These are phyloP conservation scores for Neurospora tetraspora DNA, from an alignment of 495 filamentous ascomycete species.

Conservation along the genomic window DNA sequence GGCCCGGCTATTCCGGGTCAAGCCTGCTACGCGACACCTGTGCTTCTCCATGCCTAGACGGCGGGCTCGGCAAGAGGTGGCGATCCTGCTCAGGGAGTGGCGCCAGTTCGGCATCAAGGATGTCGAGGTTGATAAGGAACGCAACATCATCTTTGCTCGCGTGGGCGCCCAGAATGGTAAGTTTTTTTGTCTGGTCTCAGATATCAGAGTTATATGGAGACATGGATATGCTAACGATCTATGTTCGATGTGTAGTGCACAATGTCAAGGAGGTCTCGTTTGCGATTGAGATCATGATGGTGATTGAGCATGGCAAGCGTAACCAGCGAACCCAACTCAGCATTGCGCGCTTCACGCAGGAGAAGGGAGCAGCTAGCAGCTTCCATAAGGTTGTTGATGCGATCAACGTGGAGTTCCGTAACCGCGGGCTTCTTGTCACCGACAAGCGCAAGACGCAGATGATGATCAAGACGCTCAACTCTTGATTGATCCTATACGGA, in stretches of 20 bases:
- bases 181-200: constrained; percentile 19
- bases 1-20: constrained; percentile 77
- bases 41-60: constrained; percentile 61
- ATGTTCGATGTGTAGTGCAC: constrained; percentile 40
- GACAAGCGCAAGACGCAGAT: constrained; percentile 56
- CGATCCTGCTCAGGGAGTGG: constrained; percentile 67
- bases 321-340: constrained; percentile 49
- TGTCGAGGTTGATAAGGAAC: constrained; percentile 60
- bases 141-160: constrained; percentile 62
- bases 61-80: constrained; percentile 64
- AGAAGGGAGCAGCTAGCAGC: constrained; percentile 73
- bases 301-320: constrained; percentile 59
- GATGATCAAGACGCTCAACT: constrained; percentile 53
- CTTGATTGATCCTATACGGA: constrained; percentile 8
- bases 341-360: constrained; percentile 77
- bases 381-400: constrained; percentile 76
- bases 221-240: constrained; percentile 16
- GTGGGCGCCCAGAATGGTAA: constrained; percentile 71
- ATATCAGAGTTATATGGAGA: background rate
- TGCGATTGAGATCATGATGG: constrained; percentile 71
- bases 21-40: constrained; percentile 62
- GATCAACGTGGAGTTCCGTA: constrained; percentile 49
- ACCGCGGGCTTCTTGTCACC: constrained; percentile 53
- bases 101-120: constrained; percentile 66
- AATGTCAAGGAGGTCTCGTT: constrained; percentile 69